Base-by-base conservation (phyloP, 176 grass and related monocot species). In the Leersia perrieri region DNA sequence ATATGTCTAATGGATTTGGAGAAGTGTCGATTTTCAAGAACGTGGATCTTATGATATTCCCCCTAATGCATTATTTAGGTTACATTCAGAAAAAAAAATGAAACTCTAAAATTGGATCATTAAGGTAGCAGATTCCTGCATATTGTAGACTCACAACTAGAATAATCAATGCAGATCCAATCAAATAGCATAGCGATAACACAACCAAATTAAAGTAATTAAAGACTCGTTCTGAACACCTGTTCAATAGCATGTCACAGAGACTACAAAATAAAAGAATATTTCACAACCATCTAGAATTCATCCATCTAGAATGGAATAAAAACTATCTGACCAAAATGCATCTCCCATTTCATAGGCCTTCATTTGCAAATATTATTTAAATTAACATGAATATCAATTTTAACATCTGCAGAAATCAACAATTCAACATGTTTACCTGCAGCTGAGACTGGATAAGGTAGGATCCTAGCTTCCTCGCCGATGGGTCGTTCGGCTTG, bases 401-500 rank as follows among this genome's bases (percentile, higher is more conserved):
- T 55, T 28, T 68, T 20, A 13, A n/a, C 58, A 36, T 49, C 38
- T 33, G 61, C 40, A 66, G 64, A 4, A 33, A 60, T 53, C 31
- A 73, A 67, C 5, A n/a, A n/a, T n/a, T n/a, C 9, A 28, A 20
- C 10, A 16, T 8, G 18, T 9, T 79, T 88, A 97, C 94, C 94
- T 94, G 94, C 76, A 97, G 83, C 77, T 97, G 94, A 77, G 94
- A 94, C 76, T 92, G 90, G 74, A 97, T 60, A 57, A 97, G 84
- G 72, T 97, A 97, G 67, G 94, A 85, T 1, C 94, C 92, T 1
- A 97, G 89, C 76, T 90, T 94, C 73, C 80, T 88, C 1, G 91
- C 79, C 25, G 94, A 97, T 16, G 72, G 82, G 60, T 97, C 91
- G 27, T 93, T 63, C 1, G 92, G 94, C 70, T 90, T 86, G 76